phyloP scores from a whole-genome alignment of 2,329 filamentous ascomycete genomes.

The Karstenula rhodostoma region DNA sequence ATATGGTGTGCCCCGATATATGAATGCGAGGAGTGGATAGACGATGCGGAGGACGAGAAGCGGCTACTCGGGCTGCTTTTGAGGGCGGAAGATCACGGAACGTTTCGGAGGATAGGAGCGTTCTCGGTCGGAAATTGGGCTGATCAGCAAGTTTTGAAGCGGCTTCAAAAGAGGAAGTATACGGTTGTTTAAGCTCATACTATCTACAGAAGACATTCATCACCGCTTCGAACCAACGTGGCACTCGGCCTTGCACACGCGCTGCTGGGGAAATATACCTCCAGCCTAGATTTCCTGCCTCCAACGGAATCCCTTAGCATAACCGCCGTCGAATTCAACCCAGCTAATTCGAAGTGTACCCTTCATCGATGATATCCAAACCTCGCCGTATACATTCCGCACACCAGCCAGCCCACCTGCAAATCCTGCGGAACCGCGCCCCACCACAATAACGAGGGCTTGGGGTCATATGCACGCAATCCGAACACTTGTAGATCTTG shows the following conservation, averaged over 20 bases:
- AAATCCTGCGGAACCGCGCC: too few relatives aligned
- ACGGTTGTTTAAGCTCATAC: neutral
- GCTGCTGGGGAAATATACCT: too few relatives aligned
- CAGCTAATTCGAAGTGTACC: neutral
- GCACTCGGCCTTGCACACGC: too few relatives aligned
- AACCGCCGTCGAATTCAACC: neutral
- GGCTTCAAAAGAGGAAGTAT: neutral
- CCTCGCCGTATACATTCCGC: neutral
- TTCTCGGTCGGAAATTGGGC: conserved; percentile 1
- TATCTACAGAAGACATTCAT: too few relatives aligned
- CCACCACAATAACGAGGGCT: too few relatives aligned
- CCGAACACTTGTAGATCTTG: too few relatives aligned
- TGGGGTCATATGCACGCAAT: too few relatives aligned
- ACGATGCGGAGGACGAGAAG: neutral
- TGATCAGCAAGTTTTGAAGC: conserved; percentile 5
- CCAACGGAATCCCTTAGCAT: neutral
- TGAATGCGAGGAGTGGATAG: conserved; percentile 10
- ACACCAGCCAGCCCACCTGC: neutral
- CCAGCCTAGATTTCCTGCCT: neutral
- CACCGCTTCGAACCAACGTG: too few relatives aligned
- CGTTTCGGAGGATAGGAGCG: conserved; percentile 1
- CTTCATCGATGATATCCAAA: neutral
- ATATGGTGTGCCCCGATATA: conserved; percentile 11
- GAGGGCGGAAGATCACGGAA: neutral
- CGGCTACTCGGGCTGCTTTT: conserved; percentile 2